Evolutionary conservation across 331 rosid genomes (phyloP).

Genomic region (Arachis monticola): DNA sequence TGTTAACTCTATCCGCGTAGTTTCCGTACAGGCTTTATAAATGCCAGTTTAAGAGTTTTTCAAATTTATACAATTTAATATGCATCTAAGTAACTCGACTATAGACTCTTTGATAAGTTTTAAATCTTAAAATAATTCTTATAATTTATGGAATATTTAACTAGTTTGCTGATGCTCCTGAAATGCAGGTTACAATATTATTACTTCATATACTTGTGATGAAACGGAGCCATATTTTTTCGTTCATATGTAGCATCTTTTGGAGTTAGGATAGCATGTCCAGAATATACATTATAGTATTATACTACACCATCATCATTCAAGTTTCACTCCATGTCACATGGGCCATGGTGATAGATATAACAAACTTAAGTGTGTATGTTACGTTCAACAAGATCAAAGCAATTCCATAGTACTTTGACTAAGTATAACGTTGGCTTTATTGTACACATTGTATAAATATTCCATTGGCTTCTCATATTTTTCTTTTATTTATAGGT

Average conservation of each 20-base stretch:
- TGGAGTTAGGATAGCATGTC: conserved; percentile 15
- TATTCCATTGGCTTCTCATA: no score
- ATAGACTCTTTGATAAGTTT: background rate
- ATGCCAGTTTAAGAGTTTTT: no score
- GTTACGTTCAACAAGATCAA: conserved; percentile 16
- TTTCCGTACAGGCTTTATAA: no score
- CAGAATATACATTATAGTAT: background rate
- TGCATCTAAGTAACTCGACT: background rate
- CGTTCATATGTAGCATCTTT: conserved; percentile 12
- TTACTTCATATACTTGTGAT: conserved; percentile 7
- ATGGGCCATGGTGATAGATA: background rate
- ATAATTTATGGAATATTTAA: background rate
- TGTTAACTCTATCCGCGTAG: no score
- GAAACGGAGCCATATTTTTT: conserved; percentile 9
- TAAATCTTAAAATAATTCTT: no score
- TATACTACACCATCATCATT: background rate
- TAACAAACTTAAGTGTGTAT: background rate
- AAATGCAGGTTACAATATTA: conserved; percentile 14
- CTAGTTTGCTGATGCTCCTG: background rate
- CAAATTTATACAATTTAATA: no score
- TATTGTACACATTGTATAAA: no score
- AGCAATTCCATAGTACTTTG: conserved; percentile 45
- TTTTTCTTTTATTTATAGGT: no score
- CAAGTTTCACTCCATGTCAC: background rate
- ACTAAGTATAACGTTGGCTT: background rate